Conservation (phyloP, 306 rosid species). For the Sphenostylis stenocarpa region DNA sequence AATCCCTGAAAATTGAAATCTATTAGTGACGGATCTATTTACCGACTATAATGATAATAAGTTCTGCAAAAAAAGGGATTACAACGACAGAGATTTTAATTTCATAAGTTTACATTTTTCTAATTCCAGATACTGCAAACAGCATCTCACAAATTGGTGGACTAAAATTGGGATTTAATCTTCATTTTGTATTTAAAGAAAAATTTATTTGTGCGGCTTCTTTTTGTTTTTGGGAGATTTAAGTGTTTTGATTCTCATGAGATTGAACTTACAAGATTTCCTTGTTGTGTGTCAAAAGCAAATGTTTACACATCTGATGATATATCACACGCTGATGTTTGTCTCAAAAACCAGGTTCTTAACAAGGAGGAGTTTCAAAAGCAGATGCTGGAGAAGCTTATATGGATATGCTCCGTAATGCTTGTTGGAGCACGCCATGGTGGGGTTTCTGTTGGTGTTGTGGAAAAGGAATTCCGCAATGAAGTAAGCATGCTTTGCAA, state of each 20-base stretch:
- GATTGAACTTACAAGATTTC: not conserved
- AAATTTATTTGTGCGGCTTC: no score
- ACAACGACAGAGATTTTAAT: no score
- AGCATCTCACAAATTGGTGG: no score
- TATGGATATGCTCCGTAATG: conserved; percentile 96
- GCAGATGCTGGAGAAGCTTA: conserved; percentile 94
- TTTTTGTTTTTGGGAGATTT: not conserved
- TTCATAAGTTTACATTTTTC: no score
- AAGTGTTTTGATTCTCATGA: not conserved
- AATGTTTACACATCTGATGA: conserved; percentile 9
- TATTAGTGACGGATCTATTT: no score
- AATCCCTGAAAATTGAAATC: no score
- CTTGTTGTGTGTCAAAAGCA: not conserved
- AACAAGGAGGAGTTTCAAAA: conserved; percentile 77
- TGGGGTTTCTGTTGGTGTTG: conserved; percentile 75
- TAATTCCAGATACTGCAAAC: no score
- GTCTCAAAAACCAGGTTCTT: conserved; percentile 57
- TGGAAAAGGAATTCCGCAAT: conserved; percentile 70
- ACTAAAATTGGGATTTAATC: no score
- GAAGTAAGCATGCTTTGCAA: conserved; percentile 56
- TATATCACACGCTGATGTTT: conserved; percentile 13
- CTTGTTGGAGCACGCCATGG: conserved; percentile 94
- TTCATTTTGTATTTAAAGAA: no score
- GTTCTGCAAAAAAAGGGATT: no score
- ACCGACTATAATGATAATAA: no score